Evolutionary conservation across 2,329 filamentous ascomycete genomes (phyloP).

Genomic region (Ophiocordyceps unilateralis): DNA sequence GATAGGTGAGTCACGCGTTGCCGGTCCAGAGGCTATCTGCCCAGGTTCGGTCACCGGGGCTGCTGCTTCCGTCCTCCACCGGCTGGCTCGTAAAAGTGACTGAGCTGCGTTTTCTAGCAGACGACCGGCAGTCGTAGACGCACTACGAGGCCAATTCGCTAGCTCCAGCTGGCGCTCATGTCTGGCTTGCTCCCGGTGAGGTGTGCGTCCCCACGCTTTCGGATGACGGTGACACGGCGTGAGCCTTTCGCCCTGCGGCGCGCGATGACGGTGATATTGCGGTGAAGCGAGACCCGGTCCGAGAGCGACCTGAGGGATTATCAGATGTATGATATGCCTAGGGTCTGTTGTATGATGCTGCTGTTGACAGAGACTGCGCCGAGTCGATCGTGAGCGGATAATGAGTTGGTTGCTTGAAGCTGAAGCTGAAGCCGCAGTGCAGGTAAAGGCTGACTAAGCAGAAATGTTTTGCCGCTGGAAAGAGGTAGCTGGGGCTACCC

Average conservation of each 20-base stretch:
- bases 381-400: not conserved
- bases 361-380: not conserved
- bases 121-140: not conserved
- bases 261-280: not conserved
- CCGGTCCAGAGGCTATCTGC: not conserved
- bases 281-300: not conserved
- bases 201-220: not conserved
- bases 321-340: not conserved
- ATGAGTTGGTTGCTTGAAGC: not conserved
- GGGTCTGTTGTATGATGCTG: no score
- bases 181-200: not conserved
- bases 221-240: not conserved
- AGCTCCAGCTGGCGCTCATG: conserved; percentile 1
- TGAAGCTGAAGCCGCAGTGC: not conserved
- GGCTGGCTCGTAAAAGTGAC: not conserved
- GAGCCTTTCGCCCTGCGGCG: not conserved
- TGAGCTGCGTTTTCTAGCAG: not conserved
- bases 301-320: not conserved
- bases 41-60: not conserved
- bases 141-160: conserved; percentile 1
- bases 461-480: no score
- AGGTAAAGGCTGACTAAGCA: not conserved
- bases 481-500: no score
- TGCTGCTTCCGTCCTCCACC: no score
- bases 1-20: not conserved